Base-by-base conservation (phyloP, 192 early-diverging fungal species). In the Haplosporangium gracile region DNA sequence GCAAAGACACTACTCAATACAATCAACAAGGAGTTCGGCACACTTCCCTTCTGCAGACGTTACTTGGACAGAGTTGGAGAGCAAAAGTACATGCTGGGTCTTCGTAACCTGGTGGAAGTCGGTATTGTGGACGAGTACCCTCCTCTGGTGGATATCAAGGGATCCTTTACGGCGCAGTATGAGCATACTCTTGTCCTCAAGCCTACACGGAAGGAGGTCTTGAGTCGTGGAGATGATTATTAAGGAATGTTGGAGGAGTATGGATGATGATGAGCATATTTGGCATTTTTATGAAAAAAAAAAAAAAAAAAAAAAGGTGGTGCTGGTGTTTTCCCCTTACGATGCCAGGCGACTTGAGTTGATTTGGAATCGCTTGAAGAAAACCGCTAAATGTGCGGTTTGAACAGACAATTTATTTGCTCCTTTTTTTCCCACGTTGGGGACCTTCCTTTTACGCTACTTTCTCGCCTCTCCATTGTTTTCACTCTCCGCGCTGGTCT, bases 61-160 rank as follows among this genome's bases (percentile, higher is more conserved):
- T 99, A 99, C 88, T 85, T 99, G 70, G 98, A 99, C 88, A 95
- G 98, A 34, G 77, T 97, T 71, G 98, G 98, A 29, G 98, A 99
- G 88, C 90, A 90, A 26, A 97, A 97, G 81, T 98, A 99, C 88
- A 82, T 94, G 32, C 83, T 98, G 88, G 96, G 95, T 6, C 91
- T 99, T 24, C 96, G 95, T 73, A 93, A 92, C 81, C 87, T 99
- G 70, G 96, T 97, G 1, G 97, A 98, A 75, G 88, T 86, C 49
- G 96, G 96, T 38, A 90, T 97, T 60, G 95, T 99, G 15, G 91
- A 88, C 49, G 92, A 95, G 1, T 97, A 98, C 81, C 98, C 97
- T 70, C 98, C 98, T 63, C 89, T 99, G 39, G 89, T 89, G 40
- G 98, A 99, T 76, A 89, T 92, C 70, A 90, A 92, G 81, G 98